Percentiles rank a stretch among this genome's conserved stretches.
These are phyloP conservation scores for Haematococcus sp. DNA, from an alignment of 139 green algal species.

Conservation along the genomic window DNA sequence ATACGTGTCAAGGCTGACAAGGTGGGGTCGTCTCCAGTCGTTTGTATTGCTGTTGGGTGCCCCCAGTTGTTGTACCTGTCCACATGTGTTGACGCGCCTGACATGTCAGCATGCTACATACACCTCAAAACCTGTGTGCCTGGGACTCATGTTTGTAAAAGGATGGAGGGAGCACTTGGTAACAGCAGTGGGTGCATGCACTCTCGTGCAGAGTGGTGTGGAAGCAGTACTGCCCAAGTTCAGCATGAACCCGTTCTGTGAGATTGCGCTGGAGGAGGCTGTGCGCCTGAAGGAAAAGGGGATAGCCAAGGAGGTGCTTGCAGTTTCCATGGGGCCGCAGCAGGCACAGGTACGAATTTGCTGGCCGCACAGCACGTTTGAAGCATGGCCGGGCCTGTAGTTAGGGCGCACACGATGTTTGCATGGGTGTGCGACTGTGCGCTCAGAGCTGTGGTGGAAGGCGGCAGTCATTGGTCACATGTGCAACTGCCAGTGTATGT, in stretches of 20 bases:
- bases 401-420: background rate
- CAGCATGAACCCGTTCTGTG: slow-evolving; percentile 96
- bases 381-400: background rate
- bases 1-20: slow-evolving; percentile 87
- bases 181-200: no score
- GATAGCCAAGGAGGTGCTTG: slow-evolving; percentile 78
- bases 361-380: no score
- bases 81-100: no score
- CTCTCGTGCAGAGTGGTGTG: slow-evolving; percentile 81
- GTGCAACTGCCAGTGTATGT: no score
- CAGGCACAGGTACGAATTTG: slow-evolving; percentile 52
- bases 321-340: slow-evolving; percentile 76
- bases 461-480: no score
- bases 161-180: no score
- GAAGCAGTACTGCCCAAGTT: slow-evolving; percentile 84
- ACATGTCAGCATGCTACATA: no score
- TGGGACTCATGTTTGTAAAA: no score
- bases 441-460: no score
- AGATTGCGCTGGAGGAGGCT: slow-evolving; percentile 94
- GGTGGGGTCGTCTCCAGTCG: slow-evolving; percentile 32
- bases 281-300: slow-evolving; percentile 79
- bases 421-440: no score
- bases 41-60: background rate
- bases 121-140: no score
- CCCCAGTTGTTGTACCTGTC: no score